Conservation (phyloP, 768 basidiomycete genomes). For the Wakefieldia striispora region DNA sequence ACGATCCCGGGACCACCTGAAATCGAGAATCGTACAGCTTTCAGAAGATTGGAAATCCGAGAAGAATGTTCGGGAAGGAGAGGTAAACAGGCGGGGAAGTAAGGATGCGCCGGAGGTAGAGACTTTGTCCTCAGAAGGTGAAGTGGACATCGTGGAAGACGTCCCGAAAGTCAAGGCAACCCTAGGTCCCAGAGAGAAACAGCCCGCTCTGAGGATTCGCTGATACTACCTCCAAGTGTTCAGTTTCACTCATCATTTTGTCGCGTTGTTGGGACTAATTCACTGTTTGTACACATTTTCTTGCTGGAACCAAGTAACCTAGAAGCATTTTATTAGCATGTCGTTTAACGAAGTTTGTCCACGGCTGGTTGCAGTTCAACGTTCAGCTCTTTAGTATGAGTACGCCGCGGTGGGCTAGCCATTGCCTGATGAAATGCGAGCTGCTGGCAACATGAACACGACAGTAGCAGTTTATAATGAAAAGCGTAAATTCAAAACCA, state of each 20-base stretch:
- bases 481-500: neutral
- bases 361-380: too few species aligned
- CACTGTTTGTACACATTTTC: slow-evolving; percentile 4
- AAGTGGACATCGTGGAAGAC: slow-evolving; percentile 39
- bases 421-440: neutral
- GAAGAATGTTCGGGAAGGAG: slow-evolving; percentile 39
- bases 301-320: slow-evolving; percentile 18
- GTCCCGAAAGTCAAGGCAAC: slow-evolving; percentile 8
- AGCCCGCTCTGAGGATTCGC: slow-evolving; percentile 25
- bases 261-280: slow-evolving; percentile 2
- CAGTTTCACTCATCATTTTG: slow-evolving; percentile 3
- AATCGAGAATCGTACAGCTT: slow-evolving; percentile 40
- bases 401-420: neutral
- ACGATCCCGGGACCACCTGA: slow-evolving; percentile 46
- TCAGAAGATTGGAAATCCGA: slow-evolving; percentile 54
- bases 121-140: slow-evolving; percentile 35
- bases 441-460: neutral
- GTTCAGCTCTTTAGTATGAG: neutral
- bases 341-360: slow-evolving; percentile 11
- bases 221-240: neutral
- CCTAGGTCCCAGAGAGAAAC: slow-evolving; percentile 12
- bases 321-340: slow-evolving; percentile 13
- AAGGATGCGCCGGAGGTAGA: slow-evolving; percentile 16
- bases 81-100: slow-evolving; percentile 29
- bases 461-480: neutral